Base-by-base conservation (phyloP, 768 basidiomycete genomes). In the Amyloporia xantha region DNA sequence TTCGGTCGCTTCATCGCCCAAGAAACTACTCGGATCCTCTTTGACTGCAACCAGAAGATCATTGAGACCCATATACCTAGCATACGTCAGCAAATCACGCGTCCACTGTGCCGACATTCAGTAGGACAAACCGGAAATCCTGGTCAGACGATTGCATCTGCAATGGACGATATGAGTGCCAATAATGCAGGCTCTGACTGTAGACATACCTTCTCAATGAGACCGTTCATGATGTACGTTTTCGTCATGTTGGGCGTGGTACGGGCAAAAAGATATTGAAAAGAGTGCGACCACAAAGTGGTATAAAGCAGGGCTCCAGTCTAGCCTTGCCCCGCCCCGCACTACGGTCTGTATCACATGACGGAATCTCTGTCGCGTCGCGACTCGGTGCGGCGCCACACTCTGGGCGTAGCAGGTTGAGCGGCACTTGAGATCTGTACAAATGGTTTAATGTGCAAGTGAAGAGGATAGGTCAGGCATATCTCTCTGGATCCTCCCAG, bases 31-130 rank as follows among this genome's bases (percentile, higher is more conserved):
- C 44, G 77, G 79, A 77, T 91, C 84, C 64, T 81, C 77, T 65
- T 78, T 84, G 71, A 94, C 82, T 71, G 95, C 92, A 30, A 78
- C 77, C 78, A 91, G 86, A 57, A 98, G 68, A 68, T 99, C 95
- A 55, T 91, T 96, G 55, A 99, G 73, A 33, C 93, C 92, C 95
- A 97, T 98, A 67, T 91, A 93, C 65, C 93, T 94, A 54, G 47
- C 50, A 44, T 59, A 35, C 41, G 46, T 54, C n/a, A n/a, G n/a
- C n/a, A n/a, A n/a, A n/a, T n/a, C n/a, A 59, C 55, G 56, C 53
- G 55, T 50, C 37, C n/a, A 37, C 33, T 11, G 27, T 60, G 53
- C 47, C 51, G 44, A 47, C 37, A 40, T 39, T 27, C 47, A 64
- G 51, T 30, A 37, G 36, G 23, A 50, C 70, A 26, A 51, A 90